These are phyloP conservation scores for Fusarium cyanostomum DNA, from an alignment of 2,329 filamentous ascomycete genomes.

Conservation along the genomic window DNA sequence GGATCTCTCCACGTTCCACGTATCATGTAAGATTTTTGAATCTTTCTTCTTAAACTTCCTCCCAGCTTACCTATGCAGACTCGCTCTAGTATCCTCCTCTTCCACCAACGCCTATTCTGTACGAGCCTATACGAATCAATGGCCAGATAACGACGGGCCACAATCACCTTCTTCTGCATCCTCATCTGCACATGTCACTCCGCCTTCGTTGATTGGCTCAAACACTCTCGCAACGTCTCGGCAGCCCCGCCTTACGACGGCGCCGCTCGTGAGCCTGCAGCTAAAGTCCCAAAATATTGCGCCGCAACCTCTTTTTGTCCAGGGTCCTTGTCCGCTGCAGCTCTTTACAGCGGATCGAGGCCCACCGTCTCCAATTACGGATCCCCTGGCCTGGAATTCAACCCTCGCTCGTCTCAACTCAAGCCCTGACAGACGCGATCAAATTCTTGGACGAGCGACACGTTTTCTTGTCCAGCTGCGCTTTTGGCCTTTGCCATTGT, in stretches of 20 bases:
- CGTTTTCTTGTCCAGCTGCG: constrained; percentile 20
- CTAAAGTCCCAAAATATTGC: constrained; percentile 30
- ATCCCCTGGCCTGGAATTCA: constrained; percentile 35
- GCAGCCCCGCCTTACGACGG: constrained; percentile 32
- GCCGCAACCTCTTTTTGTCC: constrained; percentile 23
- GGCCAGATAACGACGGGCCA: constrained; percentile 21
- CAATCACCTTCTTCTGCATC: constrained; percentile 1
- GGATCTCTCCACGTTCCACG: constrained; percentile 35
- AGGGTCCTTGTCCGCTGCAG: constrained; percentile 25
- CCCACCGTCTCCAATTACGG: constrained; percentile 40
- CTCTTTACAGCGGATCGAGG: constrained; percentile 18
- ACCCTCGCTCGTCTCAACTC: constrained; percentile 31
- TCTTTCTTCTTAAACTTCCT: constrained; percentile 1
- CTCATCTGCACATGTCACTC: constrained; percentile 9
- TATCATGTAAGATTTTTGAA: constrained; percentile 18
- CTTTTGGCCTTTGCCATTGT: constrained; percentile 20
- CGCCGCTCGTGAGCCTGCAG: constrained; percentile 31
- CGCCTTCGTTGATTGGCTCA: constrained; percentile 21
- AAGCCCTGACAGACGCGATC: constrained; percentile 17
- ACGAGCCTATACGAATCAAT: constrained; percentile 18
- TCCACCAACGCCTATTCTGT: neutral
- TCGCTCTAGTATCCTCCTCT: constrained; percentile 6
- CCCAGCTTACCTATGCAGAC: neutral
- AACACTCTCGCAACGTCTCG: constrained; percentile 11
- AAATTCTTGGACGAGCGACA: constrained; percentile 22